Evolutionary conservation across 345 rosid genomes (phyloP).

Genomic region (Salix koriyanagi): DNA sequence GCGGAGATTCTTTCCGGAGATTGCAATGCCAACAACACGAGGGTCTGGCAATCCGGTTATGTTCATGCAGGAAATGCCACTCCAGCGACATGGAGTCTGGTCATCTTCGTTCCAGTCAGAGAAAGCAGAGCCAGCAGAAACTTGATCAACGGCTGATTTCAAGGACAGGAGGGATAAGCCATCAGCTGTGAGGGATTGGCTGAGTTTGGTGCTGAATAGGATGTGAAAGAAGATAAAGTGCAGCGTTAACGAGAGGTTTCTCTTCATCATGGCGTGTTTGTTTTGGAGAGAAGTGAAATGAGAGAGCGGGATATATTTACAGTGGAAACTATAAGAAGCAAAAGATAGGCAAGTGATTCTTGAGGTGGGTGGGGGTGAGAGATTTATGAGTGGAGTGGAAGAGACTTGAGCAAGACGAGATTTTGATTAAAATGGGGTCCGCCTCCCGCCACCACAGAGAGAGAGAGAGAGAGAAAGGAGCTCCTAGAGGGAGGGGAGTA

Average conservation of each 20-base stretch:
- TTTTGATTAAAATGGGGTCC: slow-evolving; percentile 47
- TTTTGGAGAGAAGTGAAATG: not conserved
- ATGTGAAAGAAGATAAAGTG: slow-evolving; percentile 17
- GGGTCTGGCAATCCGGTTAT: slow-evolving; percentile 49
- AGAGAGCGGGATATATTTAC: slow-evolving; percentile 1
- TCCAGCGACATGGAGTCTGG: slow-evolving; percentile 76
- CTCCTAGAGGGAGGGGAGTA: not conserved
- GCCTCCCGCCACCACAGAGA: slow-evolving; percentile 37
- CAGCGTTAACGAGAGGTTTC: not conserved
- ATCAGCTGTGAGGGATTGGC: slow-evolving; percentile 67
- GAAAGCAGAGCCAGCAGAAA: slow-evolving; percentile 39
- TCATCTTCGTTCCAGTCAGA: slow-evolving; percentile 84
- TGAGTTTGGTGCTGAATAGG: slow-evolving; percentile 5
- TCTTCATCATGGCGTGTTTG: slow-evolving; percentile 6
- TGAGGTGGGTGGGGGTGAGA: slow-evolving; percentile 14
- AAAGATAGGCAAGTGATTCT: not conserved
- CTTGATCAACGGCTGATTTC: slow-evolving; percentile 72
- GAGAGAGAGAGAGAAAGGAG: not conserved
- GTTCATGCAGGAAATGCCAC: slow-evolving; percentile 84
- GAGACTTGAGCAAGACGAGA: slow-evolving; percentile 52
- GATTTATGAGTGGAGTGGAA: slow-evolving; percentile 41
- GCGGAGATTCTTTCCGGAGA: slow-evolving; percentile 63
- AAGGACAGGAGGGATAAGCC: slow-evolving; percentile 84
- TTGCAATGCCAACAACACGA: slow-evolving; percentile 71
- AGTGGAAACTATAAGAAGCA: not conserved